Percentiles rank a stretch among this genome's conserved stretches.
These are phyloP conservation scores for Coemansia sp. DNA, from an alignment of 192 early-diverging fungal genomes.

Conservation along the genomic window DNA sequence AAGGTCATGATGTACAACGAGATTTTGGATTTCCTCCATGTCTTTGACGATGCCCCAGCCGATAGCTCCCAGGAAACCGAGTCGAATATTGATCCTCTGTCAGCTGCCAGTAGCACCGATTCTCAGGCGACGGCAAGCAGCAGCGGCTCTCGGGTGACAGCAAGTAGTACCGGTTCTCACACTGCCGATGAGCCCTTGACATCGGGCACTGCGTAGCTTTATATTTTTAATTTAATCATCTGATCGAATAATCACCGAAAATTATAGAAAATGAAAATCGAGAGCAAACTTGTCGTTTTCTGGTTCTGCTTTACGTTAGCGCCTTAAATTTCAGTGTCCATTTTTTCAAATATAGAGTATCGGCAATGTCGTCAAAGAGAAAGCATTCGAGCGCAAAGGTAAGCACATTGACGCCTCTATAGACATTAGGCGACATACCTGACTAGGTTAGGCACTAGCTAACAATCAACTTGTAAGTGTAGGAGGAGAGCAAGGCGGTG, in stretches of 20 bases:
- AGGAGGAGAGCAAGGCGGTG: constrained; percentile 14
- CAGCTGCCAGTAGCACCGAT: not conserved
- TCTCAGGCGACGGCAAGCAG: not conserved
- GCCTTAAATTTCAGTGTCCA: not conserved
- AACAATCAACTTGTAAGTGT: not conserved
- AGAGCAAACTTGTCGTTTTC: not conserved
- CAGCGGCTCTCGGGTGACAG: not conserved
- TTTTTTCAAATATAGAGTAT: not conserved
- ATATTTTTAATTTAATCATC: not conserved
- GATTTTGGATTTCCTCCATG: constrained; percentile 71
- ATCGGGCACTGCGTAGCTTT: not conserved
- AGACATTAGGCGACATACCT: not conserved
- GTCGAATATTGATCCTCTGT: not conserved
- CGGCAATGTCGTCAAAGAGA: constrained; percentile 30
- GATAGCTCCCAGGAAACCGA: not conserved
- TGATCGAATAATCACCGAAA: not conserved
- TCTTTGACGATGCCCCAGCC: constrained; percentile 43
- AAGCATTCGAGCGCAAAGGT: constrained; percentile 24
- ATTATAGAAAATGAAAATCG: not conserved
- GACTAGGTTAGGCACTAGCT: not conserved
- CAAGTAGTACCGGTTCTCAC: not conserved
- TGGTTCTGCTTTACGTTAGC: not conserved
- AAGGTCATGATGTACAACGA: constrained; percentile 89
- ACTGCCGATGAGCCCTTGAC: not conserved
- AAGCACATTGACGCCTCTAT: not conserved